Conservation (phyloP, 768 basidiomycete species). For the Mycena belliarum region DNA sequence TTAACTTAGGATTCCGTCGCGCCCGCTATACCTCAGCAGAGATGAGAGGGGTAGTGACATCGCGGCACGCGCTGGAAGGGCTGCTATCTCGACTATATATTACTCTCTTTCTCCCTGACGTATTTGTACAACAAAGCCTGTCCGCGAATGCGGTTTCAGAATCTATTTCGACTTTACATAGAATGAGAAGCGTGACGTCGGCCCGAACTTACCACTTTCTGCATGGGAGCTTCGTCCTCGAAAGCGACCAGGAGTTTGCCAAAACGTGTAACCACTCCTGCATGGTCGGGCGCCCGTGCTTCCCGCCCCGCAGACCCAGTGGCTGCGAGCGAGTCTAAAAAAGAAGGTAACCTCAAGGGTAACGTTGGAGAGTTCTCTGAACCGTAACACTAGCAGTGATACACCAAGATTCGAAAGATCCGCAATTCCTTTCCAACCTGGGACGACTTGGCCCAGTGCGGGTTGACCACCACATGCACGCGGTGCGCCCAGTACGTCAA, state of each 20-base stretch:
- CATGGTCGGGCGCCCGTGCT: slow-evolving; percentile 51
- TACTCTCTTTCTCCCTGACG: slow-evolving; percentile 30
- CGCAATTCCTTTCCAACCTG: slow-evolving; percentile 69
- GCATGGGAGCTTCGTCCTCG: slow-evolving; percentile 65
- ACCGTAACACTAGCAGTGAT: slow-evolving; percentile 44
- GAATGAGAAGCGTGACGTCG: too few relatives aligned
- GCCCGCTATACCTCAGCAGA: slow-evolving; percentile 17
- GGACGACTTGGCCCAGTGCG: slow-evolving; percentile 64
- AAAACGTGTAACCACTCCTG: slow-evolving; percentile 40
- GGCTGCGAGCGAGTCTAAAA: slow-evolving; percentile 49
- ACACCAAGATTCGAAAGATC: slow-evolving; percentile 66
- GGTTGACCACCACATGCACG: slow-evolving; percentile 65
- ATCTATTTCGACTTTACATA: slow-evolving; percentile 20
- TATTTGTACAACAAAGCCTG: slow-evolving; percentile 51
- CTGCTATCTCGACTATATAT: slow-evolving; percentile 36
- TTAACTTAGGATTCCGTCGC: slow-evolving; percentile 18
- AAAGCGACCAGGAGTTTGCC: slow-evolving; percentile 62
- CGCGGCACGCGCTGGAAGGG: slow-evolving; percentile 37
- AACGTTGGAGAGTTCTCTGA: slow-evolving; percentile 2
- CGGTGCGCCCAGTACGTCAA: slow-evolving; percentile 46
- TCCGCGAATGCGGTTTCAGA: slow-evolving; percentile 21
- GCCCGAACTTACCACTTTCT: too few relatives aligned
- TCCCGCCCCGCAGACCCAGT: slow-evolving; percentile 28
- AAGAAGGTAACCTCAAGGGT: slow-evolving; percentile 38
- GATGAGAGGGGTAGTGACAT: slow-evolving; percentile 13